Evolutionary conservation across 2,329 filamentous ascomycete species (phyloP).

Genomic region (Geosmithia flava): DNA sequence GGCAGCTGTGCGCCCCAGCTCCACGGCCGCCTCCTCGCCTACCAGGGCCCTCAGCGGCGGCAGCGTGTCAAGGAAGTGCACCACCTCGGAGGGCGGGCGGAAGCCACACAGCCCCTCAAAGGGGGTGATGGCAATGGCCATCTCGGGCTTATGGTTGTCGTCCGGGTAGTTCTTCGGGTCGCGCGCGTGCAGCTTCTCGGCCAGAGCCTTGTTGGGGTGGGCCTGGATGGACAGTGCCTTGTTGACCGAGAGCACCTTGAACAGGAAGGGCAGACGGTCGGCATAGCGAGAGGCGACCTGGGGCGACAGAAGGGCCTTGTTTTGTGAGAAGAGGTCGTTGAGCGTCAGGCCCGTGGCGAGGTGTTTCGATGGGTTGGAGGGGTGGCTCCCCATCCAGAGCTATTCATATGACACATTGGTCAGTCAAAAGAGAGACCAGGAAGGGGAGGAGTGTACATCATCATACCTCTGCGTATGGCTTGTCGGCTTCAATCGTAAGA

Average conservation of each 20-base stretch:
- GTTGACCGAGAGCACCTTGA: slow-evolving; percentile 93
- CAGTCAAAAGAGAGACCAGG: background rate
- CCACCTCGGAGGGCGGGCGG: slow-evolving; percentile 74
- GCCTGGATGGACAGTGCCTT: slow-evolving; percentile 97
- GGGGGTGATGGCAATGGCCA: slow-evolving; percentile 94
- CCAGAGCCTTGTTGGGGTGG: slow-evolving; percentile 85
- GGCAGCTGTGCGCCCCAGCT: slow-evolving; percentile 38
- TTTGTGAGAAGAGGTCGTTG: slow-evolving; percentile 77
- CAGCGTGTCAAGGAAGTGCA: slow-evolving; percentile 59
- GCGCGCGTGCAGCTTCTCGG: slow-evolving; percentile 72
- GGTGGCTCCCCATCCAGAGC: slow-evolving; percentile 99
- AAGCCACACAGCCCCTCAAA: slow-evolving; percentile 97
- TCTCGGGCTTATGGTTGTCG: slow-evolving; percentile 99
- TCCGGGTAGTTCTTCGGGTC: slow-evolving; percentile 95
- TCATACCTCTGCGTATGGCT: slow-evolving; percentile 83
- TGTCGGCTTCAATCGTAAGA: slow-evolving; percentile 70
- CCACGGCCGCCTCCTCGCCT: slow-evolving; percentile 47
- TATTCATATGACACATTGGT: slow-evolving; percentile 19
- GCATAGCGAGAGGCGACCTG: slow-evolving; percentile 65
- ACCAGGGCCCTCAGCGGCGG: slow-evolving; percentile 51
- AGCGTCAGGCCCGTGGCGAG: slow-evolving; percentile 72
- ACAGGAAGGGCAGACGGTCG: slow-evolving; percentile 81
- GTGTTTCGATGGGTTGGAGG: slow-evolving; percentile 89
- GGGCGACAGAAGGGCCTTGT: slow-evolving; percentile 66
- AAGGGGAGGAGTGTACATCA: background rate